phyloP scores from a whole-genome alignment of 1,139 yeast genomes.

The Eremothecium gossypii region DNA sequence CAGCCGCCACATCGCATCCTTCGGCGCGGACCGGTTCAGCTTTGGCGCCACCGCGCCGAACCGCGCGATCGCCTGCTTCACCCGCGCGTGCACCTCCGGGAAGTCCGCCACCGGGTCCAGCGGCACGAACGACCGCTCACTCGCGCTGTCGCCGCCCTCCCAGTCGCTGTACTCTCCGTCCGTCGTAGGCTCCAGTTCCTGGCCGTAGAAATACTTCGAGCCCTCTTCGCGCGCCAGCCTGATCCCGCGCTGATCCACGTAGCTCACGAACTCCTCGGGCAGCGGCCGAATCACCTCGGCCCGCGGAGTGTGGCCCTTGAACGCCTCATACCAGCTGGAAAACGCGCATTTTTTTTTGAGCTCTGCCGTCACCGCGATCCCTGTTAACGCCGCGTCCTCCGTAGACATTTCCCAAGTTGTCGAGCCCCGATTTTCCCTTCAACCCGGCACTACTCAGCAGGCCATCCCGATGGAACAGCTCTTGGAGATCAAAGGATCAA shows the following conservation, averaged over 20 bases:
- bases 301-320: conserved; percentile 42
- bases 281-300: conserved; percentile 53
- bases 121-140: conserved; percentile 15
- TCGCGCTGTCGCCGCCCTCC: conserved; percentile 43
- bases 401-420: conserved; percentile 2
- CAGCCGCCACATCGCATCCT: conserved; percentile 88
- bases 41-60: conserved; percentile 73
- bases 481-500: no score
- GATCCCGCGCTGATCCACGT: conserved; percentile 70
- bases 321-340: conserved; percentile 61
- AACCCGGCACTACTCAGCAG: not conserved
- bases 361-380: conserved; percentile 35
- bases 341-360: conserved; percentile 62
- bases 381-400: conserved; percentile 25
- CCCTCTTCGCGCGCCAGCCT: conserved; percentile 42
- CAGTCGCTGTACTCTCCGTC: conserved; percentile 67
- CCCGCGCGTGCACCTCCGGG: conserved; percentile 45
- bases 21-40: conserved; percentile 94
- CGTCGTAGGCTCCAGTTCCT: conserved; percentile 36
- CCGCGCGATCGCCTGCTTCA: conserved; percentile 36
- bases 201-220: conserved; percentile 28
- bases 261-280: conserved; percentile 59
- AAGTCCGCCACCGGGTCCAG: conserved; percentile 44
- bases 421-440: not conserved
- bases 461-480: not conserved